These are phyloP conservation scores for Letharia lupina DNA, from an alignment of 495 filamentous ascomycete genomes.

Conservation along the genomic window DNA sequence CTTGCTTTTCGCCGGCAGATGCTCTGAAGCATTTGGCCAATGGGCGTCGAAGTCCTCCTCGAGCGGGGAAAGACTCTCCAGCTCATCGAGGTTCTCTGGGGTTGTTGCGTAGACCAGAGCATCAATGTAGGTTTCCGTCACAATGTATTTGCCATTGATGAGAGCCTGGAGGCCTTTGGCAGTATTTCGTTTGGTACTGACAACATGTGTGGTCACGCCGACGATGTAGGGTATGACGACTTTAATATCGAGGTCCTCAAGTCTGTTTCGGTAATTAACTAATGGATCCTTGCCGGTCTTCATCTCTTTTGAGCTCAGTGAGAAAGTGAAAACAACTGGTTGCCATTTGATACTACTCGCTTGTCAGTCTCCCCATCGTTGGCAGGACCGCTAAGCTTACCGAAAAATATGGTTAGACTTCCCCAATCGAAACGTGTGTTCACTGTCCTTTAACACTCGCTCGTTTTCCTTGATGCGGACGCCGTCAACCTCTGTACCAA, in stretches of 20 bases:
- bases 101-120: constrained; percentile 61
- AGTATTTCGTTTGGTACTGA: constrained; percentile 83
- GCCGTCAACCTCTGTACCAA: constrained; percentile 71
- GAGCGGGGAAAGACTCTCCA: constrained; percentile 51
- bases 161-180: constrained; percentile 81
- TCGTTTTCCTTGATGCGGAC: constrained; percentile 51
- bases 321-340: constrained; percentile 72
- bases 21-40: constrained; percentile 67
- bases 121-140: constrained; percentile 66
- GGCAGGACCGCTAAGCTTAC: constrained; percentile 27
- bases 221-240: constrained; percentile 61
- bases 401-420: constrained; percentile 47
- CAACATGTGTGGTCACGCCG: constrained; percentile 72
- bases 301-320: constrained; percentile 65
- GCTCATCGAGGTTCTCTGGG: constrained; percentile 44
- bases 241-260: constrained; percentile 85
- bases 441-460: constrained; percentile 42
- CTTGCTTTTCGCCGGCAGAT: constrained; percentile 65
- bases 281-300: constrained; percentile 57
- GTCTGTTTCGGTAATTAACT: constrained; percentile 47
- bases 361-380: constrained; percentile 5
- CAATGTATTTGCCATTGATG: constrained; percentile 72
- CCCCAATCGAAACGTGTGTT: constrained; percentile 61
- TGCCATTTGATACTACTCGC: constrained; percentile 67
- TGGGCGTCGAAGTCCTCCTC: constrained; percentile 73